Conservation (phyloP, 208 protist genomes). For the Leptomonas pyrrhocoris region DNA sequence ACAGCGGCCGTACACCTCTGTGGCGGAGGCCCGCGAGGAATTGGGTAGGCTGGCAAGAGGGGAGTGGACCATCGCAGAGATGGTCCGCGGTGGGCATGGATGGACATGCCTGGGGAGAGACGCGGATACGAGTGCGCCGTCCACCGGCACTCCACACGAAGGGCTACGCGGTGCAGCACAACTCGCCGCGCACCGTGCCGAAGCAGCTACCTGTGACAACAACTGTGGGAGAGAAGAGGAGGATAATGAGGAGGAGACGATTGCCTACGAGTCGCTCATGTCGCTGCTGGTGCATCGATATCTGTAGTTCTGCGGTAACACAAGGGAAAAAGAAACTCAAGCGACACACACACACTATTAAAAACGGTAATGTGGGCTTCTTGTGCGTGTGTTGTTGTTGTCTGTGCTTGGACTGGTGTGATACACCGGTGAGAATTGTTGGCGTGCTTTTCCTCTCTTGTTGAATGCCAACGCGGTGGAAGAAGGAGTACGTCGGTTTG, state of each 20-base stretch:
- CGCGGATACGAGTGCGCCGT: not conserved
- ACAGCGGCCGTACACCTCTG: constrained; percentile 9
- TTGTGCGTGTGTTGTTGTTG: too few species aligned
- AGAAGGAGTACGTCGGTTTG: too few species aligned
- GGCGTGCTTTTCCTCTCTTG: too few species aligned
- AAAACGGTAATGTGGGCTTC: too few species aligned
- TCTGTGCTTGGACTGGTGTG: too few species aligned
- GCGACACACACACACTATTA: too few species aligned
- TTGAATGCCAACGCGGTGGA: too few species aligned
- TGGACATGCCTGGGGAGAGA: not conserved
- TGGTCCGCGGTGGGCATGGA: not conserved
- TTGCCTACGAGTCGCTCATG: constrained; percentile 32
- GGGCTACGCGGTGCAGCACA: too few species aligned
- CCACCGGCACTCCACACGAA: not conserved
- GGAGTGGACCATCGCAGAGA: not conserved
- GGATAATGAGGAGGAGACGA: not conserved
- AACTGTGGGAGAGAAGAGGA: not conserved
- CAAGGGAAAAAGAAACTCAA: not conserved
- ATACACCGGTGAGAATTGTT: too few species aligned
- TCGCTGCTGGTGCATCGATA: constrained; percentile 29
- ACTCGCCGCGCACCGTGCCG: too few species aligned
- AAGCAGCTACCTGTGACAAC: not conserved
- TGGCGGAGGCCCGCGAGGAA: constrained; percentile 3
- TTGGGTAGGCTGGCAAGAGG: not conserved
- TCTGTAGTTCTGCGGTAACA: constrained; percentile 6